A percentile compares a stretch with the other conserved stretches of the same genome.
Evolutionary conservation across 768 basidiomycete species (phyloP).

Genomic region (Agaricus subrufescens): DNA sequence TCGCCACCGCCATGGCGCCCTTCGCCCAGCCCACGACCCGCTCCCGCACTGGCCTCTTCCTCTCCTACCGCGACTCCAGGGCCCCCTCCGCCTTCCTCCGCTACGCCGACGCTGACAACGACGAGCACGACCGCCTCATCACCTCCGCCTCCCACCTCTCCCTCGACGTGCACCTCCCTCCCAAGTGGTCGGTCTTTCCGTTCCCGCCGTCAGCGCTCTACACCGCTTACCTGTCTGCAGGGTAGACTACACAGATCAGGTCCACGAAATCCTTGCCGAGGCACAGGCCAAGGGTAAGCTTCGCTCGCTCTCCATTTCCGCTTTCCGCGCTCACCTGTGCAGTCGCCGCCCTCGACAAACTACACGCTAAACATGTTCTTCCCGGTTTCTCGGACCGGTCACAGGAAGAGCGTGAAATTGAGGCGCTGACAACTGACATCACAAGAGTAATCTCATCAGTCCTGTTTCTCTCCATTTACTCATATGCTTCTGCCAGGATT

Average conservation of each 20-base stretch:
- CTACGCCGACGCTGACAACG: constrained; percentile 45
- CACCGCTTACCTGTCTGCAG: constrained; percentile 35
- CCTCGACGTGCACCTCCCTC: constrained; percentile 68
- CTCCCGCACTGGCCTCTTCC: constrained; percentile 87
- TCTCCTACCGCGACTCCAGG: constrained; percentile 85
- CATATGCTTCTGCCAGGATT: constrained; percentile 43
- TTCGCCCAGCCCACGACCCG: constrained; percentile 50
- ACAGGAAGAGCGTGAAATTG: constrained; percentile 92
- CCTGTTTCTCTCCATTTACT: constrained; percentile 40
- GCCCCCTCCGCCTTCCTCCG: constrained; percentile 39
- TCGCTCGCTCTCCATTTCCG: constrained; percentile 7
- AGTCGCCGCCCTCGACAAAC: constrained; percentile 90
- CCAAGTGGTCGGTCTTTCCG: constrained; percentile 63
- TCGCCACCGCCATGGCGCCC: constrained; percentile 17
- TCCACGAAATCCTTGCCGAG: constrained; percentile 69
- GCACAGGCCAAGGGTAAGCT: constrained; percentile 75
- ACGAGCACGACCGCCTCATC: constrained; percentile 70
- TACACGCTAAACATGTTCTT: constrained; percentile 93
- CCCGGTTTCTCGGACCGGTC: constrained; percentile 96
- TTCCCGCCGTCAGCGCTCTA: constrained; percentile 11
- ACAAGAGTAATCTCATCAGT: constrained; percentile 58
- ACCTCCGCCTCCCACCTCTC: constrained; percentile 34
- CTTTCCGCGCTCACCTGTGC: constrained; percentile 15
- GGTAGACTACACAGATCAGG: constrained; percentile 91
- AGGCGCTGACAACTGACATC: constrained; percentile 78